Base-by-base conservation (phyloP, 75 land plant genomes). In the Azolla pinnata region DNA sequence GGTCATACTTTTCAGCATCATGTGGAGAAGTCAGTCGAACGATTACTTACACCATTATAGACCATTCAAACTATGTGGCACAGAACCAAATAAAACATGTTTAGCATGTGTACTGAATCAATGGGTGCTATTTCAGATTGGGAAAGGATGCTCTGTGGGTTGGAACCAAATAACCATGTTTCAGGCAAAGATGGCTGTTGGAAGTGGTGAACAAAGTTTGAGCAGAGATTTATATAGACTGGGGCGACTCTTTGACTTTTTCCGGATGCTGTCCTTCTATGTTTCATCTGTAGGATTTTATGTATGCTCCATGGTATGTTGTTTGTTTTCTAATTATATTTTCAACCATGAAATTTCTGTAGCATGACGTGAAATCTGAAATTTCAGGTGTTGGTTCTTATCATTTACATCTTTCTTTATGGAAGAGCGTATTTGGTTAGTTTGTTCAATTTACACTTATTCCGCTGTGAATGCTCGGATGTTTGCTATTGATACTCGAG, bases 61-160 rank as follows among this genome's bases (percentile, higher is more conserved):
- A n/a, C n/a, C n/a, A n/a, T n/a, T n/a, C n/a, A n/a, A n/a, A n/a
- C n/a, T n/a, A n/a, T n/a, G n/a, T n/a, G n/a, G n/a, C n/a, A n/a
- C n/a, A n/a, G n/a, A n/a, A n/a, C n/a, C n/a, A n/a, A n/a, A n/a
- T n/a, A n/a, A n/a, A n/a, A n/a, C n/a, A n/a, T n/a, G n/a, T n/a
- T n/a, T n/a, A n/a, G n/a, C n/a, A n/a, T n/a, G n/a, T n/a, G n/a
- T n/a, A n/a, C n/a, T n/a, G n/a, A n/a, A n/a, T n/a, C n/a, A n/a
- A 0, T 24, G 31, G 1, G 33, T 32, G 31, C 31, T 50, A 35
- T 28, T 65, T 17, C 64, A 92, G 97, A 89, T 89, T 72, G 97
- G 97, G 29, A 92, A 92, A 57, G 97, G 97, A 29, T 71, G 97
- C 51, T 96, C 88, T 75, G 97, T 92, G 29, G 97, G 97, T 21